These are phyloP conservation scores for Senna siamea DNA, from an alignment of 306 rosid species.

Conservation along the genomic window DNA sequence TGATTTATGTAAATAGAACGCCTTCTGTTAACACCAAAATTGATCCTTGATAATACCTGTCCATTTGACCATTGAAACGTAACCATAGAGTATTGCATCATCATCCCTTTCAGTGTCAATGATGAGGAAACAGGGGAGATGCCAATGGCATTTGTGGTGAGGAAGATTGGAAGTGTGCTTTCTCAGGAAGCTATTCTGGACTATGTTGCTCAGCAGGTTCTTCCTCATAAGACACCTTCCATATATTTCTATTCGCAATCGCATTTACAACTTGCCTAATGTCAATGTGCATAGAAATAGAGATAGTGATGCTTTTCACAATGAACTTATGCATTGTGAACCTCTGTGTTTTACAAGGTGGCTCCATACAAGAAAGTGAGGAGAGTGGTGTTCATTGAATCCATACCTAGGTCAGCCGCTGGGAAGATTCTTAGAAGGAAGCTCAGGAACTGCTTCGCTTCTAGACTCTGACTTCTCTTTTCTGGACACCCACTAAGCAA, in stretches of 20 bases:
- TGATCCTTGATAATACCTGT: not conserved
- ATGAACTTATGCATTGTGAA: not conserved
- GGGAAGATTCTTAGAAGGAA: constrained; percentile 84
- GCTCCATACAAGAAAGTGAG: constrained; percentile 81
- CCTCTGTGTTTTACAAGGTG: constrained; percentile 52
- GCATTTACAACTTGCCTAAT: constrained; percentile 25
- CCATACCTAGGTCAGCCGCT: constrained; percentile 78
- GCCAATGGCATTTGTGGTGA: constrained; percentile 85
- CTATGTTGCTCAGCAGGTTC: constrained; percentile 70
- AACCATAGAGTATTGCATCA: constrained; percentile 32
- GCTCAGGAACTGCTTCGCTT: constrained; percentile 47
- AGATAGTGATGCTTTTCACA: too few relatives aligned
- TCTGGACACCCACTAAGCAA: not conserved
- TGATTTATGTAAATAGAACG: not conserved
- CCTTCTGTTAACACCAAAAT: not conserved
- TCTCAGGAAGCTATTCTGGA: constrained; percentile 55
- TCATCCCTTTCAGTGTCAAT: constrained; percentile 45
- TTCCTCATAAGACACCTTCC: constrained; percentile 15
- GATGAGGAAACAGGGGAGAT: constrained; percentile 77
- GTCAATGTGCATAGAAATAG: constrained; percentile 12
- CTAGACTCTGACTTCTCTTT: constrained; percentile 52
- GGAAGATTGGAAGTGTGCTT: constrained; percentile 61
- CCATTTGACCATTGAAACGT: not conserved
- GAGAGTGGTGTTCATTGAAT: constrained; percentile 67
- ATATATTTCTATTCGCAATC: constrained; percentile 37